Evolutionary conservation across 1,284 basidiomycete genomes (phyloP).

Genomic region (Apiotrichum mycotoxinovorans): DNA sequence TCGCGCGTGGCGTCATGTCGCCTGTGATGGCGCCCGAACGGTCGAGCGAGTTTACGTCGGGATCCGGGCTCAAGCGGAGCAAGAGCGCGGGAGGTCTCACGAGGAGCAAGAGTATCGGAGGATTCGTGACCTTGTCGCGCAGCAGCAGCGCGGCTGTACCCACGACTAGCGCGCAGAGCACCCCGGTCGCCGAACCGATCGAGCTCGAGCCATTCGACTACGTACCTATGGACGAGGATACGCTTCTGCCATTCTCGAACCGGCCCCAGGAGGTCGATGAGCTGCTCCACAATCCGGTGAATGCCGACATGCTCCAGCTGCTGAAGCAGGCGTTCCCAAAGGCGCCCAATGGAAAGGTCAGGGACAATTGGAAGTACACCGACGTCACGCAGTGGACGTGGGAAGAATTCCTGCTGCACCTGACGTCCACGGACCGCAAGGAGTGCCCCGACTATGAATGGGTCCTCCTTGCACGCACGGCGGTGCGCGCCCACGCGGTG

Average conservation of each 20-base stretch:
- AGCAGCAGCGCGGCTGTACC: too few species aligned
- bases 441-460: conserved; percentile 46
- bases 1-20: conserved; percentile 36
- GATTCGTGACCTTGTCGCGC: too few species aligned
- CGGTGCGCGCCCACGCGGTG: conserved; percentile 36
- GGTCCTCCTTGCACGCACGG: conserved; percentile 39
- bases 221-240: conserved; percentile 43
- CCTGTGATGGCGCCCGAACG: conserved; percentile 35
- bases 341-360: conserved; percentile 19
- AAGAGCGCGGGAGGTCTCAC: conserved; percentile 22
- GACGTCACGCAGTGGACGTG: conserved; percentile 43
- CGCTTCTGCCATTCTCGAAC: conserved; percentile 45
- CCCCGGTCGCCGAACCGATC: conserved; percentile 19
- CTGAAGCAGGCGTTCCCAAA: conserved; percentile 46
- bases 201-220: conserved; percentile 50
- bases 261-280: conserved; percentile 41
- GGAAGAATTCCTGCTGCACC: conserved; percentile 42
- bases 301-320: conserved; percentile 35
- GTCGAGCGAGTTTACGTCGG: conserved; percentile 20
- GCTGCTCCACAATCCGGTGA: conserved; percentile 34
- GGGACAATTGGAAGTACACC: conserved; percentile 38
- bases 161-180: neutral
- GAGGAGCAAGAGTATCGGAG: neutral
- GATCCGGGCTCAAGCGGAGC: conserved; percentile 33
- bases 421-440: conserved; percentile 30